Percentiles rank a stretch among this genome's conserved stretches.
phyloP scores from a whole-genome alignment of 1,139 yeast genomes.

The Geotrichum bryndzae region DNA sequence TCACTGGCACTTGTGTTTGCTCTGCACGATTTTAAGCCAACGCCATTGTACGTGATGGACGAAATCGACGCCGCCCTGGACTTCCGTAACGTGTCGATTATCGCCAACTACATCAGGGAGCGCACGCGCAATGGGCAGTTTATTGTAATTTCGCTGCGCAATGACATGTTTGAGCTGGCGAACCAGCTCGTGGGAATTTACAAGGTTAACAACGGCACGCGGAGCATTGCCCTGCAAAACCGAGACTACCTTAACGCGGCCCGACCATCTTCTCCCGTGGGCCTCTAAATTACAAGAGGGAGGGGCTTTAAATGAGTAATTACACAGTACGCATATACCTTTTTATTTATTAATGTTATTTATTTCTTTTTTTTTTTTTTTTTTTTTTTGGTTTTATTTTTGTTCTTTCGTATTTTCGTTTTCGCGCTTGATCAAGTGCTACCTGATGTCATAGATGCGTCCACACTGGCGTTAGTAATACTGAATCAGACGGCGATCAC shows the following conservation, averaged over 20 bases:
- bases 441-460: not conserved
- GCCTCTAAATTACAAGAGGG: no score
- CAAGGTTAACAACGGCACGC: slow-evolving; percentile 86
- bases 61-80: slow-evolving; percentile 99
- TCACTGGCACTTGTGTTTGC: slow-evolving; percentile 96
- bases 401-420: no score
- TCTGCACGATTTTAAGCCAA: slow-evolving; percentile 90
- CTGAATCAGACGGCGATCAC: not conserved
- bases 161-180: slow-evolving; percentile 96
- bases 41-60: slow-evolving; percentile 98
- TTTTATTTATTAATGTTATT: not conserved
- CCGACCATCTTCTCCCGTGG: not conserved
- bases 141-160: slow-evolving; percentile 87
- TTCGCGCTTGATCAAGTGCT: not conserved
- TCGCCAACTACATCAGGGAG: slow-evolving; percentile 93
- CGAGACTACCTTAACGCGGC: slow-evolving; percentile 38
- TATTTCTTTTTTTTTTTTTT: no score
- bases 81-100: slow-evolving; percentile 92
- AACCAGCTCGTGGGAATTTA: slow-evolving; percentile 92
- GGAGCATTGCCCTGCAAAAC: slow-evolving; percentile 71
- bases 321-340: not conserved
- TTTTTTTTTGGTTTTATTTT: no score
- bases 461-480: not conserved
- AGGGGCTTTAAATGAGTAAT: no score
- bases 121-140: slow-evolving; percentile 95